Evolutionary conservation across 208 protist species (phyloP).

Genomic region (Entamoeba invadens): DNA sequence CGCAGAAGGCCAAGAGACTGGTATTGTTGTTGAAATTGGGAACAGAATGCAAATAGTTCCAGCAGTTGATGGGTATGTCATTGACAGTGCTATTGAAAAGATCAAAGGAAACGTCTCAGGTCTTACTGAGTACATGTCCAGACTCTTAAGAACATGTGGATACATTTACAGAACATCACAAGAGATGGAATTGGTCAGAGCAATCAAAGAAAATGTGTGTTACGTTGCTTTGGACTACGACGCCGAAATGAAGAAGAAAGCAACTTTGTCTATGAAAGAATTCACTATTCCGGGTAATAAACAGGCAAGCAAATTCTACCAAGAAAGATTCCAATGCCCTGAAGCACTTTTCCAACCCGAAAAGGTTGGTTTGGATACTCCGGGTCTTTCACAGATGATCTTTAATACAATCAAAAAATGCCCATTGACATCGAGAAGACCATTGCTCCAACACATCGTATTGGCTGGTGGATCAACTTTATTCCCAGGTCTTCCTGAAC

Average conservation of each 20-base stretch:
- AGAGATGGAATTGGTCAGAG: constrained; percentile 72
- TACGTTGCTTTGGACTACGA: constrained; percentile 65
- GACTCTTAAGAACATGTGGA: constrained; percentile 62
- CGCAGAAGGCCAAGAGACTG: constrained; percentile 78
- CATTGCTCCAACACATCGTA: constrained; percentile 19
- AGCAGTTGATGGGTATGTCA: constrained; percentile 79
- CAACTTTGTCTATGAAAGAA: constrained; percentile 30
- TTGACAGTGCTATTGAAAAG: constrained; percentile 53
- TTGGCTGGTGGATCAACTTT: constrained; percentile 25
- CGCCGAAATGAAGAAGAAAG: constrained; percentile 62
- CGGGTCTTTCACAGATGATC: background rate
- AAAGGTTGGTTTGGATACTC: constrained; percentile 57
- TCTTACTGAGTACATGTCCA: constrained; percentile 77
- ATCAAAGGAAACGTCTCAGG: constrained; percentile 80
- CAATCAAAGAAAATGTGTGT: constrained; percentile 52
- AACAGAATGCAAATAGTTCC: constrained; percentile 88
- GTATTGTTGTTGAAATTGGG: constrained; percentile 88
- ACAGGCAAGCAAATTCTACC: constrained; percentile 57
- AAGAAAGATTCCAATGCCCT: constrained; percentile 69
- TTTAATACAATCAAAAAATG: background rate
- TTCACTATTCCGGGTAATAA: constrained; percentile 66
- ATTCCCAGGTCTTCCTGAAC: constrained; percentile 19
- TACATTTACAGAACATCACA: constrained; percentile 76
- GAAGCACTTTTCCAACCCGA: constrained; percentile 81
- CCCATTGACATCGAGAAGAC: background rate